Evolutionary conservation across 306 rosid genomes (phyloP).

Genomic region (Gleditsia sinensis): DNA sequence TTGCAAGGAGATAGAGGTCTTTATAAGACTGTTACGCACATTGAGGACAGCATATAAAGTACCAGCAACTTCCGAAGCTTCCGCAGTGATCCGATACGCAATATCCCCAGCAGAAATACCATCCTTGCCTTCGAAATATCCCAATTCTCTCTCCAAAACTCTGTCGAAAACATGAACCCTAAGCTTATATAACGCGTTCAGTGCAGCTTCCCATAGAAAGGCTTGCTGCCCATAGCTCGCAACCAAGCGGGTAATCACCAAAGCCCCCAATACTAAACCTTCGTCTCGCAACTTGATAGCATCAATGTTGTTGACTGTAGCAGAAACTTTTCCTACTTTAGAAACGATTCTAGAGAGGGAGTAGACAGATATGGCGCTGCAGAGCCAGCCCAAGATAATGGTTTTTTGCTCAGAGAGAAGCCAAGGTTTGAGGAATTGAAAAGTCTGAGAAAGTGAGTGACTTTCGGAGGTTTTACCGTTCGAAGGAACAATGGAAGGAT

Average conservation of each 20-base stretch:
- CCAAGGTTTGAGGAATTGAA: conserved; percentile 56
- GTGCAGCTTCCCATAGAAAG: conserved; percentile 83
- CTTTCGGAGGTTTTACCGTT: conserved; percentile 6
- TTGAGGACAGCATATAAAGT: conserved; percentile 70
- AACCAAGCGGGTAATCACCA: conserved; percentile 54
- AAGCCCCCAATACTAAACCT: conserved; percentile 48
- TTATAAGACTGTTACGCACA: conserved; percentile 50
- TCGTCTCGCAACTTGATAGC: conserved; percentile 26
- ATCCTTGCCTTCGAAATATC: conserved; percentile 49
- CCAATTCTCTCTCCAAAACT: conserved; percentile 65
- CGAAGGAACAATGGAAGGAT: conserved; percentile 27
- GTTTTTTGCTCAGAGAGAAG: conserved; percentile 45
- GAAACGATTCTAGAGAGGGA: conserved; percentile 64
- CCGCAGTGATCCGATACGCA: conserved; percentile 82
- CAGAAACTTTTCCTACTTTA: conserved; percentile 44
- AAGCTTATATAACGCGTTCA: conserved; percentile 55
- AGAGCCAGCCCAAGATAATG: conserved; percentile 76
- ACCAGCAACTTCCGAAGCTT: conserved; percentile 74
- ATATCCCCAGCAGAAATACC: conserved; percentile 68
- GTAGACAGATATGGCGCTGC: conserved; percentile 67
- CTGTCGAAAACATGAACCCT: conserved; percentile 61
- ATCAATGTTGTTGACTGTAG: conserved; percentile 33
- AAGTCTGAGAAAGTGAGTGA: conserved; percentile 34
- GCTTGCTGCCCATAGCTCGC: conserved; percentile 75
- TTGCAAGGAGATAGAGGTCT: background rate